Percentiles rank a stretch among this genome's conserved stretches.
These are phyloP conservation scores for Eragrostis nindensis DNA, from an alignment of 176 grass and related monocot genomes.

Conservation along the genomic window DNA sequence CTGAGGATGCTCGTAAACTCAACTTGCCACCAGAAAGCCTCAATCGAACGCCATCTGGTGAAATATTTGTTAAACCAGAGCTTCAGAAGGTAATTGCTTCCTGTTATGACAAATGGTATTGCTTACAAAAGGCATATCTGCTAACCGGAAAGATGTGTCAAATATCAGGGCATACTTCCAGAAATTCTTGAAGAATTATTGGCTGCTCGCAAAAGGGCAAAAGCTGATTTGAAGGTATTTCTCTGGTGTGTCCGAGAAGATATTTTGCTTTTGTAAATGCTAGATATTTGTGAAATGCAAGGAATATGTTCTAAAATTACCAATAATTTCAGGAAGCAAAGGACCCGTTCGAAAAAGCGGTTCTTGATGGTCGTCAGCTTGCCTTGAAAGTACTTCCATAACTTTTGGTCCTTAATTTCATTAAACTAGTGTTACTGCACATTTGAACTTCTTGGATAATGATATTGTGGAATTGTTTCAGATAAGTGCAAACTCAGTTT, in stretches of 20 bases:
- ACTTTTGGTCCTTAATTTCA: slow-evolving; percentile 13
- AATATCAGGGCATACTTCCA: slow-evolving; percentile 93
- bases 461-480: slow-evolving; percentile 38
- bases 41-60: slow-evolving; percentile 95
- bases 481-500: slow-evolving; percentile 98
- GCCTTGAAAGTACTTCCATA: slow-evolving; percentile 75
- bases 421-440: slow-evolving; percentile 10
- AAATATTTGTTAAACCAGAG: slow-evolving; percentile 94
- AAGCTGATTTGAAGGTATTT: slow-evolving; percentile 97
- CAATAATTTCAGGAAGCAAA: slow-evolving; percentile 80
- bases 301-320: slow-evolving; percentile 17
- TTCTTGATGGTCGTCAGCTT: slow-evolving; percentile 94
- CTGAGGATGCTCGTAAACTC: slow-evolving; percentile 82
- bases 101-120: slow-evolving; percentile 24
- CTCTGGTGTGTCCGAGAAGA: slow-evolving; percentile 13
- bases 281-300: slow-evolving; percentile 35
- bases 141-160: slow-evolving; percentile 28
- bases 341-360: slow-evolving; percentile 95
- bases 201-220: slow-evolving; percentile 95
- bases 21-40: slow-evolving; percentile 81
- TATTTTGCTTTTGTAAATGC: slow-evolving; percentile 19
- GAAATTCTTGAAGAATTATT: slow-evolving; percentile 98
- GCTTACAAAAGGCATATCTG: slow-evolving; percentile 1
- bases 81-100: slow-evolving; percentile 80
- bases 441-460: slow-evolving; percentile 30